phyloP scores from a whole-genome alignment of 495 filamentous ascomycete genomes.

The Talaromyces trachyspermus region DNA sequence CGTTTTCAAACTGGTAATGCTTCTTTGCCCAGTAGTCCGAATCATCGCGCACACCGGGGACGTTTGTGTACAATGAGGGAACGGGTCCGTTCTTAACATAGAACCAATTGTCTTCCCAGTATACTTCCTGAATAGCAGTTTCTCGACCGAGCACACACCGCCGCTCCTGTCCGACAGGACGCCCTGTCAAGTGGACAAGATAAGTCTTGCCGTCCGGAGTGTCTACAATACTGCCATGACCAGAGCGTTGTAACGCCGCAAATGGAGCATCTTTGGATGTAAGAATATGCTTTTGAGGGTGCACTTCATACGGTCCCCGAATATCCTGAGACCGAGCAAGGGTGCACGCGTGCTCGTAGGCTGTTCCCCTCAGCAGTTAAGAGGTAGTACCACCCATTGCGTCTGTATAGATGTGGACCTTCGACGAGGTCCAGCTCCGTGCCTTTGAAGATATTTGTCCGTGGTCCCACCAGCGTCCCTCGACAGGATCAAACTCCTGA shows the following conservation, averaged over 20 bases:
- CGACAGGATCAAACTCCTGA: constrained; percentile 5
- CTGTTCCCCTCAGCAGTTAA: constrained; percentile 57
- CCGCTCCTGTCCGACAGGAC: constrained; percentile 6
- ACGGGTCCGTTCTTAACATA: constrained; percentile 7
- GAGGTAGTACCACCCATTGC: constrained; percentile 51
- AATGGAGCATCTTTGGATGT: constrained; percentile 8
- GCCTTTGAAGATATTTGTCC: constrained; percentile 46
- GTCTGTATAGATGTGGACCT: constrained; percentile 53
- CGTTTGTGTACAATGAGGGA: constrained; percentile 4
- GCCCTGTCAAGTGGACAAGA: constrained; percentile 7
- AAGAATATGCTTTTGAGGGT: constrained; percentile 8
- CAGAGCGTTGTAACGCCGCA: constrained; percentile 9
- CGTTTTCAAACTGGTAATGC: constrained; percentile 1
- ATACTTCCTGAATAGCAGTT: constrained; percentile 7
- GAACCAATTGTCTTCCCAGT: constrained; percentile 9
- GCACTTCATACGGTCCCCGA: constrained; percentile 41
- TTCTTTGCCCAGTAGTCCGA: constrained; percentile 6
- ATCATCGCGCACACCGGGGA: constrained; percentile 1
- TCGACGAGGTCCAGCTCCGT: constrained; percentile 50
- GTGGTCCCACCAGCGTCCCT: constrained; percentile 5
- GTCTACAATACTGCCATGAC: constrained; percentile 7
- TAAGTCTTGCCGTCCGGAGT: constrained; percentile 6
- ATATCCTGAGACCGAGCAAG: constrained; percentile 46
- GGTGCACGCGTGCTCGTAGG: constrained; percentile 46
- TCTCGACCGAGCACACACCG: constrained; percentile 9